Percentiles rank a stretch among this genome's conserved stretches.
Evolutionary conservation across 768 basidiomycete species (phyloP).

Genomic region (Tubosaeta sp.): DNA sequence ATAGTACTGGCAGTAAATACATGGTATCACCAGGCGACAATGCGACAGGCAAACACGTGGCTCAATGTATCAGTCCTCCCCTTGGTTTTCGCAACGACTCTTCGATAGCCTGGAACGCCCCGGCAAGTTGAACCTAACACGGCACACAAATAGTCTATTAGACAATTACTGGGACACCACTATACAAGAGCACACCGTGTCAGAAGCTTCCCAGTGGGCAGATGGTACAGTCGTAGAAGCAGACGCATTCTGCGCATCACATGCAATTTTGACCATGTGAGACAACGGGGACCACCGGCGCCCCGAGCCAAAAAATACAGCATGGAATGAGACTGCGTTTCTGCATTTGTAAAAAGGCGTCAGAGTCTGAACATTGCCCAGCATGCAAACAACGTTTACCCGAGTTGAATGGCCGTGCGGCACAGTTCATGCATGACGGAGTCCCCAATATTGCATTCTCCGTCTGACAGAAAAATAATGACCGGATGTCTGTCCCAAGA

Average conservation of each 20-base stretch:
- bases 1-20: too few species aligned
- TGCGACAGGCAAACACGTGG: background rate
- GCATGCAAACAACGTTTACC: constrained; percentile 28
- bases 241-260: constrained; percentile 40
- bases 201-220: constrained; percentile 46
- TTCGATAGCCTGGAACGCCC: constrained; percentile 56
- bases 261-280: constrained; percentile 51
- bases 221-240: constrained; percentile 35
- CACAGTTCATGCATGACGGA: too few species aligned
- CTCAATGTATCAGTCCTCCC: constrained; percentile 43
- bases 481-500: constrained; percentile 15
- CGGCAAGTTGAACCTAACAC: constrained; percentile 46
- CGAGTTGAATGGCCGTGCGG: constrained; percentile 30
- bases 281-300: constrained; percentile 34
- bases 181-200: constrained; percentile 38
- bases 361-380: background rate
- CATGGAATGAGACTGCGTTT: constrained; percentile 53
- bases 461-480: constrained; percentile 27
- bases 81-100: constrained; percentile 24
- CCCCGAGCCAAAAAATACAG: constrained; percentile 50
- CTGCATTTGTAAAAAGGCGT: constrained; percentile 24
- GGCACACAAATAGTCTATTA: background rate
- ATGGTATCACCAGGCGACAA: background rate
- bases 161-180: background rate
- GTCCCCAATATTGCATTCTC: too few species aligned